phyloP scores from a whole-genome alignment of 2,329 filamentous ascomycete species.

The Hypoxylon sp. region DNA sequence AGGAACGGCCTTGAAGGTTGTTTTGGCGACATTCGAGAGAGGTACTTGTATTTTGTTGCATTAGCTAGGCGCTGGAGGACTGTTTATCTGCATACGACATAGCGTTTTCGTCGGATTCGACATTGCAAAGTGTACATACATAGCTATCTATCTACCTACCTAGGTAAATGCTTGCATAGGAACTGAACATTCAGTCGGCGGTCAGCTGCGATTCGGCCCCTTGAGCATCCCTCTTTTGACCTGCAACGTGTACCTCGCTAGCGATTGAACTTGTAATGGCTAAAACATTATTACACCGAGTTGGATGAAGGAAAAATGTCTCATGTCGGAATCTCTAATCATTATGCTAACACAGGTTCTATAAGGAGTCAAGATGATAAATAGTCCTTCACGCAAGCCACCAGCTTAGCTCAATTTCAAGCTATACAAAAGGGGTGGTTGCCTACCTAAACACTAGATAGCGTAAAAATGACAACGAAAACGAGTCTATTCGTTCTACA shows the following conservation, averaged over 20 bases:
- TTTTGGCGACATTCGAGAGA: slow-evolving; percentile 2
- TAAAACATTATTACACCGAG: neutral
- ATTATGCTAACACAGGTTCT: neutral
- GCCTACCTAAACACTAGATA: neutral
- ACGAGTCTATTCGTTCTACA: slow-evolving; percentile 50
- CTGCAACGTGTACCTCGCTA: neutral
- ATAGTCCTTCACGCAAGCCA: neutral
- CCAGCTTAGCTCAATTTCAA: neutral
- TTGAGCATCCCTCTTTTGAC: neutral
- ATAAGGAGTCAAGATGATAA: neutral
- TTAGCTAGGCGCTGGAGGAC: slow-evolving; percentile 43
- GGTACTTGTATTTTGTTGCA: slow-evolving; percentile 34
- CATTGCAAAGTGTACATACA: slow-evolving; percentile 22
- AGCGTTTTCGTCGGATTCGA: slow-evolving; percentile 11
- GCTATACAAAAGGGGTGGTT: neutral
- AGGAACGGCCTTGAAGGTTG: slow-evolving; percentile 1
- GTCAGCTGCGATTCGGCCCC: neutral
- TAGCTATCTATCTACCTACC: no score
- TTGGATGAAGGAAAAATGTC: neutral
- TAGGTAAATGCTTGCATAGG: neutral
- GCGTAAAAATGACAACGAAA: slow-evolving; percentile 39
- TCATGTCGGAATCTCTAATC: neutral
- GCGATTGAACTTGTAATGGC: neutral
- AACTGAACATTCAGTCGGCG: neutral
- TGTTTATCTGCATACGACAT: slow-evolving; percentile 19